A percentile compares a stretch with the other conserved stretches of the same genome.
These are phyloP conservation scores for Saccharomycodes ludwigii DNA, from an alignment of 805 yeast species.

Conservation along the genomic window DNA sequence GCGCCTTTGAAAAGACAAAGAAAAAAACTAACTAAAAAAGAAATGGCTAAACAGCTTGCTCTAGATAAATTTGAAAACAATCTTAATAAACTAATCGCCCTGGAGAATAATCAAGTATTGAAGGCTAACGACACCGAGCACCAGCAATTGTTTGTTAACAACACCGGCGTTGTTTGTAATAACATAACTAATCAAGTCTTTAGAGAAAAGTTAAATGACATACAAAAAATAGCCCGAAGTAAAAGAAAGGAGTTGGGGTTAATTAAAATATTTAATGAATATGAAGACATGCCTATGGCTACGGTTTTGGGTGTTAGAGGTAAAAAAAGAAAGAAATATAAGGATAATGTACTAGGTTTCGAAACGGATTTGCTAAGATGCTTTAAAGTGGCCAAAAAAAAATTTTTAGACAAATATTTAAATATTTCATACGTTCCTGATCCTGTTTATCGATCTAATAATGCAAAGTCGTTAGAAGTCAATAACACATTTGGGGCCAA, in stretches of 20 bases:
- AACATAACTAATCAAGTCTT: no score
- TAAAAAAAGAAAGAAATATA: conserved; percentile 22
- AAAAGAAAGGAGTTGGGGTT: conserved; percentile 22
- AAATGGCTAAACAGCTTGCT: conserved; percentile 1
- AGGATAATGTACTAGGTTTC: conserved; percentile 21
- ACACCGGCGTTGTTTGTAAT: no score
- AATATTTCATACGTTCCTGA: no score
- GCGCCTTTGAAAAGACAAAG: no score
- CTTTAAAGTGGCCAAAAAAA: conserved; percentile 4
- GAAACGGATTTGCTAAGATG: conserved; percentile 18
- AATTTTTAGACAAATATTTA: conserved; percentile 2
- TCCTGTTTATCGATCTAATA: no score
- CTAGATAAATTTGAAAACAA: conserved; percentile 5
- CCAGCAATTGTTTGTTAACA: no score
- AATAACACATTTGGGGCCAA: no score
- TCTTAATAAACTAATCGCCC: conserved; percentile 9
- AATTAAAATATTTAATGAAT: conserved; percentile 21
- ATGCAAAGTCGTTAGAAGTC: no score
- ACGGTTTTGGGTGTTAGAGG: conserved; percentile 25
- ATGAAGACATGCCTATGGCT: conserved; percentile 24
- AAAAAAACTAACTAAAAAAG: no score
- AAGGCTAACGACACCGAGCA: no score
- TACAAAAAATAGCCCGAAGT: conserved; percentile 12
- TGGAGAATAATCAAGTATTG: conserved; percentile 8
- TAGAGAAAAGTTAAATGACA: conserved; percentile 11